phyloP scores from a whole-genome alignment of 257 asterid genomes.

The Linderniella brevidens region DNA sequence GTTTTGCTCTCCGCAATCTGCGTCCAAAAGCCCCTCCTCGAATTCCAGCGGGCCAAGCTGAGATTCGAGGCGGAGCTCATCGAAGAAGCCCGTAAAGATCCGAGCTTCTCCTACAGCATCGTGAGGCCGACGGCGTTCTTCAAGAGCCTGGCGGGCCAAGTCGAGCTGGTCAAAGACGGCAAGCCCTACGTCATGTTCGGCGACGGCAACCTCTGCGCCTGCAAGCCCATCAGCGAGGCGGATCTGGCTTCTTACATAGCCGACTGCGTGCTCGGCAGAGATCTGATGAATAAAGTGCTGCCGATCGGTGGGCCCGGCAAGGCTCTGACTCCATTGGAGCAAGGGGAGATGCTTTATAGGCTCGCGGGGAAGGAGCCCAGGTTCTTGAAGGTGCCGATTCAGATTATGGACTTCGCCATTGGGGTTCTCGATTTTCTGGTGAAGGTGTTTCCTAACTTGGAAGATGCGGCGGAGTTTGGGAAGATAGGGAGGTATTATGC shows the following conservation, averaged over 20 bases:
- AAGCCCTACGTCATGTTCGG: slow-evolving; percentile 99
- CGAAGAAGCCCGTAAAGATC: slow-evolving; percentile 30
- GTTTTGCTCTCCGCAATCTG: slow-evolving; percentile 83
- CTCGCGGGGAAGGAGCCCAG: slow-evolving; percentile 58
- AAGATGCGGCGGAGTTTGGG: slow-evolving; percentile 88
- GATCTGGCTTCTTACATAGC: slow-evolving; percentile 69
- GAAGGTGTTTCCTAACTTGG: slow-evolving; percentile 64
- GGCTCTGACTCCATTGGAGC: slow-evolving; percentile 87
- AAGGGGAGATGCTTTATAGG: slow-evolving; percentile 79
- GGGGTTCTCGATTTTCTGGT: slow-evolving; percentile 69
- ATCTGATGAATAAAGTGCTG: slow-evolving; percentile 37
- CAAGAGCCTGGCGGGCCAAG: slow-evolving; percentile 95
- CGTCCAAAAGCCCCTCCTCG: slow-evolving; percentile 98
- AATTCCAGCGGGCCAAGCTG: slow-evolving; percentile 83
- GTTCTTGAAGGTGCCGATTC: slow-evolving; percentile 76
- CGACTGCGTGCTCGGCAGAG: slow-evolving; percentile 56
- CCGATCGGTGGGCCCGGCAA: slow-evolving; percentile 88
- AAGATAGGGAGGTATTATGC: slow-evolving; percentile 97
- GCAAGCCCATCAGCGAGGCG: slow-evolving; percentile 88
- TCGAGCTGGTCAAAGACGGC: slow-evolving; percentile 80
- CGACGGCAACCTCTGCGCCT: slow-evolving; percentile 77
- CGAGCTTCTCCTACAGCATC: slow-evolving; percentile 51
- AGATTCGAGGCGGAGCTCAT: slow-evolving; percentile 65
- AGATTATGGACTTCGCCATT: slow-evolving; percentile 81
- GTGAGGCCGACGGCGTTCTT: slow-evolving; percentile 97